Evolutionary conservation across 2,329 filamentous ascomycete species (phyloP).

Genomic region (Tolypocladium cylindrosporum): DNA sequence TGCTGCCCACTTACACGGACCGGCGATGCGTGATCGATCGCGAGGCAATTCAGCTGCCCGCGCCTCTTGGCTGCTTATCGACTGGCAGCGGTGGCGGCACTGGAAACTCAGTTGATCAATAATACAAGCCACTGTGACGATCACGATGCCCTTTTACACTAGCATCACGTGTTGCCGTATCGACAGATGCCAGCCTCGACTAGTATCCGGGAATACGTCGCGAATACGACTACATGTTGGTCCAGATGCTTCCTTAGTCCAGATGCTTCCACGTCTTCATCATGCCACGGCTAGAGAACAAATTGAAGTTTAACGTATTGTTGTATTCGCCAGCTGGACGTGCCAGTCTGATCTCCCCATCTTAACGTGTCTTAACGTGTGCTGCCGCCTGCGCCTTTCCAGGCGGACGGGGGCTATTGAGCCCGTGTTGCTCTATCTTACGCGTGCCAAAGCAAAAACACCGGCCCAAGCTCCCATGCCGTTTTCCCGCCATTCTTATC

Average conservation of each 20-base stretch:
- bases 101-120: no score
- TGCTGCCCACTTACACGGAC: no score
- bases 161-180: no score
- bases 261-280: neutral
- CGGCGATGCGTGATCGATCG: no score
- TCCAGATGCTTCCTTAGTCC: neutral
- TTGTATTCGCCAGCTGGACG: neutral
- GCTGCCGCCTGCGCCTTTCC: neutral
- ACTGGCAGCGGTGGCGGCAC: no score
- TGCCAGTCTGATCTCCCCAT: neutral
- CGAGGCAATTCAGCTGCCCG: no score
- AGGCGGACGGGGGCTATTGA: neutral
- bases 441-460: neutral
- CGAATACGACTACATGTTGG: neutral
- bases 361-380: neutral
- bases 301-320: neutral
- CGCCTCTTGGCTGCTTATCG: no score
- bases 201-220: neutral
- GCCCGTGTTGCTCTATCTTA: neutral
- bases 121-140: no score
- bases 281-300: neutral
- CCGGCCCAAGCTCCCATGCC: neutral
- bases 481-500: neutral
- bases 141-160: no score
- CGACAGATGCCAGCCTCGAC: neutral